Evolutionary conservation across 192 early-diverging fungal genomes (phyloP), one percentile per base, ranked within the genome.

Genomic region (Backusella morwellensis): DNA sequence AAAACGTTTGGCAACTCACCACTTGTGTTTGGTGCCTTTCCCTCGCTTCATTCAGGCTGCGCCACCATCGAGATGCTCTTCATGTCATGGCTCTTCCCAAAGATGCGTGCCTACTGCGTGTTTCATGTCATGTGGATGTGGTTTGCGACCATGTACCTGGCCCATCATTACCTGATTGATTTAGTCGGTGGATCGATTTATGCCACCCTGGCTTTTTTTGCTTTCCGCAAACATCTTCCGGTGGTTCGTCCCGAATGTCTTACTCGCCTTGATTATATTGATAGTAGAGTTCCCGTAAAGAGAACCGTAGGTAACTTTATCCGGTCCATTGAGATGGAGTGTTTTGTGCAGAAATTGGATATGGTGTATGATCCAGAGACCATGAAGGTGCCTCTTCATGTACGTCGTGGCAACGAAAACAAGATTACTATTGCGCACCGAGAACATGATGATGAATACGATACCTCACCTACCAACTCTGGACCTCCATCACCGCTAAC

Each of bases 81-180:
- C 78, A 63, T 90, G 34, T 76, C 85, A 38, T 84, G 79, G 40
- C 66, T 86, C 40, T 81, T 84, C 29, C 88, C 88, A 3, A 83
- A 81, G 38, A 70, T 84, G 23, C 78, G 83, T 35, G 82, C 85
- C 8, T 80, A 88, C 19, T 80, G 75, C 8, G 70, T 88, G 29
- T 70, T 77, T 23, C 92, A 93, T 81, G 86, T 89, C 12, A 82
- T 89, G 69, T 92, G 92, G 91, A 90, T 93, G 76, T 93, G 92
- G 92, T 92, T 90, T 92, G 88, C 91, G 0, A 93, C 92, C 75
- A 93, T 93, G 89, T 93, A 93, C 77, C 80, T 93, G 7, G 87
- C 88, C 1, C 92, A 92, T 75, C 92, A 93, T 75, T 93, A 93
- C 77, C 87, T 93, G 75, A 86, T 91, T 52, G 92, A 93, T 78